Evolutionary conservation across 1,284 basidiomycete species (phyloP).

Genomic region (Fomitiporia mediterranea): DNA sequence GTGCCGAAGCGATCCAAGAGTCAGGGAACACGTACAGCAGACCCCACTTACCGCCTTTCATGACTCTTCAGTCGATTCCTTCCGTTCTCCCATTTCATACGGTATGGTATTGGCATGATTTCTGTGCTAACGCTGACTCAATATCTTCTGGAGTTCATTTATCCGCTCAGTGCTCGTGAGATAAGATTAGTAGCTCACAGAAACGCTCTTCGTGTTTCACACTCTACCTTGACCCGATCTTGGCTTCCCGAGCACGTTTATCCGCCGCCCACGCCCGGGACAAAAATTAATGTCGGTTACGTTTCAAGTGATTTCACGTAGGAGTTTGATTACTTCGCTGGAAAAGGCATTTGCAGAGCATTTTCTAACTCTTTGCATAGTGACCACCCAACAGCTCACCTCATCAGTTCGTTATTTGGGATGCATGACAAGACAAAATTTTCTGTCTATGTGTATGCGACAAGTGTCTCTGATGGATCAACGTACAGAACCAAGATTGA

Average conservation of each 20-base stretch:
- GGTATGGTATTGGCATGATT: conserved; percentile 28
- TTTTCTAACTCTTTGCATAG: conserved; percentile 25
- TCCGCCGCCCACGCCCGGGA: conserved; percentile 47
- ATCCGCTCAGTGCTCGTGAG: conserved; percentile 45
- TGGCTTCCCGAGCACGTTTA: conserved; percentile 48
- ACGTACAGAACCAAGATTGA: conserved; percentile 51
- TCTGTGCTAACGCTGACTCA: conserved; percentile 1
- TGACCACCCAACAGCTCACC: conserved; percentile 58
- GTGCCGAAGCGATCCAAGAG: neutral
- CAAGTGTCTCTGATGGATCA: conserved; percentile 49
- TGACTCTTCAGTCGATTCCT: conserved; percentile 42
- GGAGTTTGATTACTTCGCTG: conserved; percentile 20
- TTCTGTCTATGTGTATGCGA: conserved; percentile 52
- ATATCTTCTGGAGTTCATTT: conserved; percentile 42
- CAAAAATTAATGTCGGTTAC: conserved; percentile 52
- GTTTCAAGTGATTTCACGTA: conserved; percentile 55
- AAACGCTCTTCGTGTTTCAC: conserved; percentile 52
- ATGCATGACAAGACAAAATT: conserved; percentile 46
- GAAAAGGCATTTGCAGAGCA: conserved; percentile 2
- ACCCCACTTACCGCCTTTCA: conserved; percentile 31
- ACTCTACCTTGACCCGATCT: conserved; percentile 42
- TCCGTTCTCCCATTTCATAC: conserved; percentile 58
- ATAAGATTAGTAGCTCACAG: conserved; percentile 55
- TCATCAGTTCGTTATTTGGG: conserved; percentile 58
- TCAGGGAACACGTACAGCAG: conserved; percentile 22